Evolutionary conservation across 2,329 filamentous ascomycete genomes (phyloP), one percentile per base, ranked within the genome.

Genomic region (Geosmithia putterillii): DNA sequence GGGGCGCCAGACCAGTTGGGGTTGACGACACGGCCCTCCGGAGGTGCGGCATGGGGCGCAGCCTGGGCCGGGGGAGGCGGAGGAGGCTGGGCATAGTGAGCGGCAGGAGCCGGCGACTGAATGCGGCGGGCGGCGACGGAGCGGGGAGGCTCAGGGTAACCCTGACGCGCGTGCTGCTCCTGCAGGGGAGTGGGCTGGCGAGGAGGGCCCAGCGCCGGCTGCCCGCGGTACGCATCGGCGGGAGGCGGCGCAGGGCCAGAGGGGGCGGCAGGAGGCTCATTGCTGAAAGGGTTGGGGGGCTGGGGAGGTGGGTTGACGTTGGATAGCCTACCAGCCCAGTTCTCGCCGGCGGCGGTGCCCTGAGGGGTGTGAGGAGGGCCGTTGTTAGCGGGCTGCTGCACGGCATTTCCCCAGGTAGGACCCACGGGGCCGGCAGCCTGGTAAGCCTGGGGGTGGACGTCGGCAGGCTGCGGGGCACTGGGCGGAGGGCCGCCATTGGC

Each of bases 361-460:
- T 42, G 40, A 20, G 36, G 37, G 10, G 28, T 22, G 20, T 42
- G 41, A 46, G 76, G 74, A 45, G 78, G 81, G 36, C 75, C 74
- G 65, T 51, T 58, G 57, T 78, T 80, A 35, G 76, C 74, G 66
- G 51, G 59, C 47, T 73, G 71, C 41, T 79, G 76, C 38, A 80
- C 76, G 41, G 87, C 85, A 46, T 81, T 83, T 48, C 85, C 86
- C 90, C 90, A 96, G 21, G 94, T 85, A 49, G 88, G 89, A 10
- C 85, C 86, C 51, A 85, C 84, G 43, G 92, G 82, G 37, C 84
- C 85, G 40, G 81, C 77, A 43, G 81, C 78, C 62, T 95, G 88
- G 56, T 96, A 96, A 7, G 89, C 86, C 57, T 95, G 87, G 41
- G 90, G 90, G 59, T 96, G 89, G 19, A 96, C 88, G 62, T 98